A percentile compares a stretch with the other conserved stretches of the same genome.
These are phyloP conservation scores for Lasiodiplodia hormozganensis DNA, from an alignment of 2,329 filamentous ascomycete species.

Conservation along the genomic window DNA sequence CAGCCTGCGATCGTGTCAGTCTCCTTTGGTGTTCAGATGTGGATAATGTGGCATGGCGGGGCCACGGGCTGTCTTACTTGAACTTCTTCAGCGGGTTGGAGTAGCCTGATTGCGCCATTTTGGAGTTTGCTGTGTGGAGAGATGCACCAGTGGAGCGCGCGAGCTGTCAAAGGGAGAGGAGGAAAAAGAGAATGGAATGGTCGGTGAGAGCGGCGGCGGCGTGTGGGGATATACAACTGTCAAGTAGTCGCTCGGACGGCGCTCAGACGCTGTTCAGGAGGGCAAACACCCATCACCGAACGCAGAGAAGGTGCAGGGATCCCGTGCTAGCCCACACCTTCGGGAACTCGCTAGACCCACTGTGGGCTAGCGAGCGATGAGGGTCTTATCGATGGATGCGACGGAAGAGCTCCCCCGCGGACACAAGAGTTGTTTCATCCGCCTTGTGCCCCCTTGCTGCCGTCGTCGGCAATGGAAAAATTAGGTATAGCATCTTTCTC, in stretches of 20 bases:
- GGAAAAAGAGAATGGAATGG: constrained; percentile 26
- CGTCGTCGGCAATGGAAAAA: neutral
- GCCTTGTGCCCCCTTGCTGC: neutral
- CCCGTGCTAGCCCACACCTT: neutral
- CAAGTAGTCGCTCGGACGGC: constrained; percentile 27
- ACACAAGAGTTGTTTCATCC: neutral
- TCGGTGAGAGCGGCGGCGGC: constrained; percentile 17
- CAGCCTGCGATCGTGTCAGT: constrained; percentile 63
- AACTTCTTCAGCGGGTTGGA: constrained; percentile 99
- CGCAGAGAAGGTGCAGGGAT: constrained; percentile 22
- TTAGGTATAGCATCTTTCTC: neutral
- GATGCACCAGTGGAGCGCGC: constrained; percentile 22
- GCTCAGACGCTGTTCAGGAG: constrained; percentile 30
- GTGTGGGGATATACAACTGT: constrained; percentile 30
- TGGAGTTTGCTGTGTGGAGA: constrained; percentile 42
- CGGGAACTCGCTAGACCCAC: constrained; percentile 1
- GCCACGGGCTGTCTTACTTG: constrained; percentile 68
- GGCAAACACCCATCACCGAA: constrained; percentile 18
- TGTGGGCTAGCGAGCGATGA: constrained; percentile 1
- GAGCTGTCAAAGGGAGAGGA: constrained; percentile 27
- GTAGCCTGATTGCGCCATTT: constrained; percentile 85
- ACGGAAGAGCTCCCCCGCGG: constrained; percentile 2
- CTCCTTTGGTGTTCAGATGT: neutral
- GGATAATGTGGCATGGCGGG: constrained; percentile 9
- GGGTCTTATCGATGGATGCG: neutral